phyloP scores from a whole-genome alignment of 2,329 filamentous ascomycete species.

The Sporothrix curviconia region DNA sequence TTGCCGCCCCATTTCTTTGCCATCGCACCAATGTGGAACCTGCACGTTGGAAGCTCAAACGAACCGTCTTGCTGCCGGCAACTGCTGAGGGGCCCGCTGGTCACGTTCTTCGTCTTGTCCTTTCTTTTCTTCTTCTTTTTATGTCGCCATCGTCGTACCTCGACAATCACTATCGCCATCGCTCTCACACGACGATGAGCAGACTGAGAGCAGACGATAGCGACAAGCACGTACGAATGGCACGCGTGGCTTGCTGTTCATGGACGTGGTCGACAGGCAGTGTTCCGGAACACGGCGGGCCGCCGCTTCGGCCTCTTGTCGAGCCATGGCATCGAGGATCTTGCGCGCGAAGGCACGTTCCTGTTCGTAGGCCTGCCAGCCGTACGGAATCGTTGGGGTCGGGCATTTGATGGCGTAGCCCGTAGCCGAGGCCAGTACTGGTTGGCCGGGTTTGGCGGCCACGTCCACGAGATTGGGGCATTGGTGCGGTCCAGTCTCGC shows the following conservation, averaged over 20 bases:
- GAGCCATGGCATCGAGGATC: background rate
- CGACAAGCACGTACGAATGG: background rate
- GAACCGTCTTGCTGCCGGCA: conserved; percentile 9
- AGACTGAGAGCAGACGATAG: too few species aligned
- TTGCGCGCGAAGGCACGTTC: conserved; percentile 2
- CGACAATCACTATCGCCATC: background rate
- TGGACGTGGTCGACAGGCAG: background rate
- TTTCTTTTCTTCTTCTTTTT: background rate
- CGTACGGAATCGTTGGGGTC: conserved; percentile 8
- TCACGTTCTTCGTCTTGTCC: too few species aligned
- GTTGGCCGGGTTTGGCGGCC: conserved; percentile 9
- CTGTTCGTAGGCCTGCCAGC: conserved; percentile 11
- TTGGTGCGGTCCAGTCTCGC: background rate
- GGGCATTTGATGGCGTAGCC: conserved; percentile 6
- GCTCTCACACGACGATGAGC: background rate
- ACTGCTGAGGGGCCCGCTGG: background rate
- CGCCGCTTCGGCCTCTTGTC: background rate
- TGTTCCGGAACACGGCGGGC: too few species aligned
- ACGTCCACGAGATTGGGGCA: conserved; percentile 5
- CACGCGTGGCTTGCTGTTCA: background rate
- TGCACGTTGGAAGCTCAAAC: conserved; percentile 1
- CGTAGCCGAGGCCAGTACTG: conserved; percentile 9
- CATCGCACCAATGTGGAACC: conserved; percentile 19
- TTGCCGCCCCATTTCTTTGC: conserved; percentile 19
- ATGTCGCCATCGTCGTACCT: background rate